Evolutionary conservation across 176 grass and related monocot species (phyloP).

Genomic region (Metroxylon sagu): DNA sequence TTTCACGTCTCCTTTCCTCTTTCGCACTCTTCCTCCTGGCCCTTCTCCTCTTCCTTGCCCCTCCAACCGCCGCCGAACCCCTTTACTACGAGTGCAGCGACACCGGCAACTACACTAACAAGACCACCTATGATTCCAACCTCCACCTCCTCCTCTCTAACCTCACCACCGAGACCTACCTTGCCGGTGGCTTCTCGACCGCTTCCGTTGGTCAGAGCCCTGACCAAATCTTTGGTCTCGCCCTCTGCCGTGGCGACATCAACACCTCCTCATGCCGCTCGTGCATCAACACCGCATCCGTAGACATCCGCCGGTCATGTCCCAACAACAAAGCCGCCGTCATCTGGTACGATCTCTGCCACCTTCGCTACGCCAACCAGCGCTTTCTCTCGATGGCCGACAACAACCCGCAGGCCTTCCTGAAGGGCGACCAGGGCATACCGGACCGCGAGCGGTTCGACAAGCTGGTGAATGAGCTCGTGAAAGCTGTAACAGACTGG

Average conservation of each 20-base stretch:
- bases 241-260: slow-evolving; percentile 29
- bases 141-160: slow-evolving; percentile 14
- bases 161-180: slow-evolving; percentile 15
- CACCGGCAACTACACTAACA: background rate
- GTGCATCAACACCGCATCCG: slow-evolving; percentile 17
- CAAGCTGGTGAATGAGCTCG: slow-evolving; percentile 10
- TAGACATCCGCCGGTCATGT: background rate
- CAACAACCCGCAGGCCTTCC: too few relatives aligned
- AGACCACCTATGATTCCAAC: slow-evolving; percentile 17
- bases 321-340: too few relatives aligned
- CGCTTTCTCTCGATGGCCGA: too few relatives aligned
- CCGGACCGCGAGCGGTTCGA: slow-evolving; percentile 10
- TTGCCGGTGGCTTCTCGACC: slow-evolving; percentile 1
- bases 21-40: background rate
- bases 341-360: too few relatives aligned
- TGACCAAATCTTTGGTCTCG: slow-evolving; percentile 15
- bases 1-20: background rate
- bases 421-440: too few relatives aligned
- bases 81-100: background rate
- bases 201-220: slow-evolving; percentile 5
- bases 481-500: slow-evolving; percentile 15
- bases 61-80: background rate
- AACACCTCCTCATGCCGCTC: background rate
- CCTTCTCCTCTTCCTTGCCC: background rate
- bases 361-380: too few relatives aligned